These are phyloP conservation scores for Dendrobium chrysotoxum DNA, from an alignment of 106 monocot genomes.

Conservation along the genomic window DNA sequence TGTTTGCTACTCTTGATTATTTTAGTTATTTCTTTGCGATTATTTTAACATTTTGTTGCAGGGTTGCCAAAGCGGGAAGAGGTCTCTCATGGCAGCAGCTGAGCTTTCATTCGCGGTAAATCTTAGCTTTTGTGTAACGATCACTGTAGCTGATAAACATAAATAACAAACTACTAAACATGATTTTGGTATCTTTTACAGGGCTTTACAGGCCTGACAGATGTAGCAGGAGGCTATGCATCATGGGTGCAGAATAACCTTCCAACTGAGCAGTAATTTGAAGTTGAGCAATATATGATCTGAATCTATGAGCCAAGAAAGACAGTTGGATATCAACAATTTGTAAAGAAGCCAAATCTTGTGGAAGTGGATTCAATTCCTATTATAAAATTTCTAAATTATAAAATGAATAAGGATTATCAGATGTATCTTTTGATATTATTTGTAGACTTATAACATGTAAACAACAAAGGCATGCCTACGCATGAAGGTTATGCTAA, in stretches of 20 bases:
- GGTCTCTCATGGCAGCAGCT: constrained; percentile 64
- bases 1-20: background rate
- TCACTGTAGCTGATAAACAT: background rate
- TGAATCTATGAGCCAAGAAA: background rate
- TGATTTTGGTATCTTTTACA: constrained; percentile 15
- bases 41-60: constrained; percentile 7
- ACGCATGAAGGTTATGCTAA: no score
- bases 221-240: constrained; percentile 54
- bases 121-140: background rate
- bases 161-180: background rate
- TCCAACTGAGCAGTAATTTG: constrained; percentile 20
- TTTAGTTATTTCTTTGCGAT: background rate
- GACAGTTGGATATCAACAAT: background rate
- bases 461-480: no score
- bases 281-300: background rate
- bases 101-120: constrained; percentile 50
- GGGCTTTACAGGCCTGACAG: constrained; percentile 47
- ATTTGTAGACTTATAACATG: no score
- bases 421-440: no score
- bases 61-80: constrained; percentile 64
- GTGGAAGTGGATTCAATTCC: background rate
- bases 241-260: constrained; percentile 48
- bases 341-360: background rate
- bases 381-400: background rate
- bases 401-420: no score